These are phyloP conservation scores for Leccinum aurantiacum DNA, from an alignment of 768 basidiomycete species.

Conservation along the genomic window DNA sequence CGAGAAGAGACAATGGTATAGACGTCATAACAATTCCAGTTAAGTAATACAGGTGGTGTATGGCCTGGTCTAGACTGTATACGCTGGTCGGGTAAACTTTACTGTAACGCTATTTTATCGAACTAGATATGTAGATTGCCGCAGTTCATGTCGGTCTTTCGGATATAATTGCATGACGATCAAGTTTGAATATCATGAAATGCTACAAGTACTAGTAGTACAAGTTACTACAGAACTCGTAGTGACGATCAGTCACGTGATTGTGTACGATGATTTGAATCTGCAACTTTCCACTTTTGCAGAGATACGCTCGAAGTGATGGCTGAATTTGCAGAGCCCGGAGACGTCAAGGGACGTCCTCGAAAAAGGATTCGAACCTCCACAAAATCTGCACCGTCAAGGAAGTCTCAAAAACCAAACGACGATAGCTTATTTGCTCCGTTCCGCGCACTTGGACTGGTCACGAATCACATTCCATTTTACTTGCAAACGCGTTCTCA, in stretches of 20 bases:
- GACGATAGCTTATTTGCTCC: conserved; percentile 73
- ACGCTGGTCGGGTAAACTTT: neutral
- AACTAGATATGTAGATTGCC: neutral
- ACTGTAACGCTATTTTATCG: neutral
- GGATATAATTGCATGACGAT: neutral
- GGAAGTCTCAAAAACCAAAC: conserved; percentile 7
- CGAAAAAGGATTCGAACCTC: conserved; percentile 27
- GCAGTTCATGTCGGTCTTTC: neutral
- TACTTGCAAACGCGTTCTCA: conserved; percentile 80
- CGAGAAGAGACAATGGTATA: neutral
- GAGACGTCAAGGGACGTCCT: conserved; percentile 18
- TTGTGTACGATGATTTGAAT: neutral
- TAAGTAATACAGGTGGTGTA: neutral
- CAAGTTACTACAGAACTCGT: too few species aligned
- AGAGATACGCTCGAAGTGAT: conserved; percentile 13
- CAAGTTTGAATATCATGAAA: neutral
- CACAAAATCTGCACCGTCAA: conserved; percentile 1
- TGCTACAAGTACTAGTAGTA: too few species aligned
- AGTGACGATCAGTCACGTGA: conserved; percentile 17
- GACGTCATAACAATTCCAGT: neutral
- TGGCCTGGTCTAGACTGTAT: neutral
- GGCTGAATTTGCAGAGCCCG: conserved; percentile 19
- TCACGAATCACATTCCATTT: conserved; percentile 90
- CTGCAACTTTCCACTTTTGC: neutral
- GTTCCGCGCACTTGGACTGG: conserved; percentile 91